Base-by-base conservation (phyloP, 2,329 filamentous ascomycete genomes). In the Aspergillus thermomutatus region DNA sequence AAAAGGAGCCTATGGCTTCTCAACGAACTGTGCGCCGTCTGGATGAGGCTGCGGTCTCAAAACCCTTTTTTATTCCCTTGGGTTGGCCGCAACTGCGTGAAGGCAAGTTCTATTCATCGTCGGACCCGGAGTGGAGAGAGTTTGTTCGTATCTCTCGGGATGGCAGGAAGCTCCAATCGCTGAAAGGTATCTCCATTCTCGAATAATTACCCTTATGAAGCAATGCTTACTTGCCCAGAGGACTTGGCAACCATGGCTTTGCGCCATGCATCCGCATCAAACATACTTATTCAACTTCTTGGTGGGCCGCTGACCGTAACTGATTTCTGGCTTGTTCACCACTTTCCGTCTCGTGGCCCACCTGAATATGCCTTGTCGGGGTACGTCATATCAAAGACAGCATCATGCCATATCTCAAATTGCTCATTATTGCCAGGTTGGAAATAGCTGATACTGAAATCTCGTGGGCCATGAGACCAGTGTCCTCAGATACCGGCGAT, bases 61-160 rank as follows among this genome's bases (percentile, higher is more conserved):
- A 80, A 19, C 71, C 79, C 1, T 61, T 80, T 14, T 88, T 88
- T 58, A 79, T 89, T 7, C 84, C 87, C 0, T 81, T 89, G 52
- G 84, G 85, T 3, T 84, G 58, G 79, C 79, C 52, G 76, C 74
- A 26, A 14, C 55, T 70, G 52, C 59, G 63, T 34, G 58, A 68
- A 51, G 70, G 71, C 31, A 63, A 70, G 14, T 60, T 69, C 11
- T 74, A 74, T 55, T 54, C 62, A 21, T 56, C 60, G 47, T 69
- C 66, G 11, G 85, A 87, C 62, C 85, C 86, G 2, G 87, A 89
- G 69, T 89, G 84, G 84, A 75, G 79, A 59, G 76, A 79, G 50
- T 89, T 87, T 60, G 66, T 85, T 17, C 80, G 80, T 54, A 74
- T 88, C n/a, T 83, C 80, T 59, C 80, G 79, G 60, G 80, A 88